These are phyloP conservation scores for Trichoderma gracile DNA, from an alignment of 2,329 filamentous ascomycete genomes.

Conservation along the genomic window DNA sequence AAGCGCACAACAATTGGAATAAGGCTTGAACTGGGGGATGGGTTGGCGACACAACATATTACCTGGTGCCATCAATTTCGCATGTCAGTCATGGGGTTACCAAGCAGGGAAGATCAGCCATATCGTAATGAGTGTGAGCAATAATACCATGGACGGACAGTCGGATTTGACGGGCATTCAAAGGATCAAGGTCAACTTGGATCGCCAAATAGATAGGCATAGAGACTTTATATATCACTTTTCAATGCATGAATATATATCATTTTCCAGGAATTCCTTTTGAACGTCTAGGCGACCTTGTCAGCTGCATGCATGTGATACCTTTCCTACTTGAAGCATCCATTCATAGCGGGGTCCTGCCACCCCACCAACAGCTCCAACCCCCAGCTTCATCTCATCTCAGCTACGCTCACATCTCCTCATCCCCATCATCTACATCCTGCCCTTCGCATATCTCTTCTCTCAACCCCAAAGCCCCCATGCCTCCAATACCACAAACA, in stretches of 20 bases:
- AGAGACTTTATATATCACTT: background rate
- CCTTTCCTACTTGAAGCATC: background rate
- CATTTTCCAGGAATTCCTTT: background rate
- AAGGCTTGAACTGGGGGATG: background rate
- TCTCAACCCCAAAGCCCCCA: constrained; percentile 12
- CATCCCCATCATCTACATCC: background rate
- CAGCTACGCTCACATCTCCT: background rate
- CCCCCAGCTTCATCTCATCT: background rate
- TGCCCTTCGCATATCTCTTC: background rate
- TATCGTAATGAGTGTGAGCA: too few species aligned
- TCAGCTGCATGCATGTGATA: background rate
- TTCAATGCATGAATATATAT: background rate
- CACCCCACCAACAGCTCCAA: constrained; percentile 17
- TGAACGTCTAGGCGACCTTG: background rate
- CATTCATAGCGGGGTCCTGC: constrained; percentile 12
- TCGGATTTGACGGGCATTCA: too few species aligned
- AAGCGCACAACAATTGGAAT: background rate
- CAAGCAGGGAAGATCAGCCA: too few species aligned
- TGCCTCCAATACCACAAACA: constrained; percentile 38
- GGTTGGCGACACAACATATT: too few species aligned
- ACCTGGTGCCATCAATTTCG: background rate
- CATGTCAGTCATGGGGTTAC: too few species aligned
- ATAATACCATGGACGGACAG: too few species aligned
- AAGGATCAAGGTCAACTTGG: background rate
- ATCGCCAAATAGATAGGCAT: background rate